These are phyloP conservation scores for Myxozyma neotropica DNA, from an alignment of 805 yeast species.

Conservation along the genomic window DNA sequence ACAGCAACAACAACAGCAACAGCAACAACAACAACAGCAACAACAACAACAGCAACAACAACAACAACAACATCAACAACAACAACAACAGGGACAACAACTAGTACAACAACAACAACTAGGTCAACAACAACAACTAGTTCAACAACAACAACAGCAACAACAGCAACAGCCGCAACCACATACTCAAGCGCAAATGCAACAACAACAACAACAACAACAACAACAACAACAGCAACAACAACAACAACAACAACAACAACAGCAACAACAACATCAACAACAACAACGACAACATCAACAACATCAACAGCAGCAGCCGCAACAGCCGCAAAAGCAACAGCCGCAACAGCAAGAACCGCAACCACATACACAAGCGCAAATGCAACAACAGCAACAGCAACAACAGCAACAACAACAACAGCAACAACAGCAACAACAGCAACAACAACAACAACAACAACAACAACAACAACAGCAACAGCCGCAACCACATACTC, in stretches of 20 bases:
- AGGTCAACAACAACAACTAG: neutral
- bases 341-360: neutral
- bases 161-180: neutral
- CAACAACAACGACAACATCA: neutral
- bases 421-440: too few species aligned
- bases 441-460: too few species aligned
- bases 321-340: neutral
- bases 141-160: neutral
- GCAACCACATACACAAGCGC: neutral
- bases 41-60: too few species aligned
- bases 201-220: neutral
- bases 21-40: too few species aligned
- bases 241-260: too few species aligned
- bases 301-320: too few species aligned
- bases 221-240: too few species aligned
- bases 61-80: neutral
- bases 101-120: too few species aligned
- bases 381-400: neutral
- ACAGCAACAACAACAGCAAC: neutral
- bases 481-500: too few species aligned
- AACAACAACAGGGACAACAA: neutral
- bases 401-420: neutral
- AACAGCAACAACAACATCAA: conserved; percentile 1
- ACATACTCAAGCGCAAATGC: neutral
- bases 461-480: neutral